Evolutionary conservation across 441 rosid genomes (phyloP).

Genomic region (Adansonia rubrostipa): DNA sequence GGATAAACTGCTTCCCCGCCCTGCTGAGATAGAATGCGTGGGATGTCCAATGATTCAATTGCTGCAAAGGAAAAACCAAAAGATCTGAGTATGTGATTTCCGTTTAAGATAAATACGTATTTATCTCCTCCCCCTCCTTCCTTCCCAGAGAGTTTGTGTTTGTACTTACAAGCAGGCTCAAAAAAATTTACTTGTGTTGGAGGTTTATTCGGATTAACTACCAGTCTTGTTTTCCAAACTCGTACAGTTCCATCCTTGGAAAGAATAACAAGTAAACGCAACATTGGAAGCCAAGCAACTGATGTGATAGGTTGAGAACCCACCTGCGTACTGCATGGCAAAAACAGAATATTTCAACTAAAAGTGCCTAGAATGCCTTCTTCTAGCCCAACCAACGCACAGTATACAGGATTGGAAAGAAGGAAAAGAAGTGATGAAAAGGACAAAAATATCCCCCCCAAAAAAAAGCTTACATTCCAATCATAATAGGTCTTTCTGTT

Average conservation of each 20-base stretch:
- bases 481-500: slow-evolving; percentile 95
- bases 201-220: slow-evolving; percentile 91
- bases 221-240: slow-evolving; percentile 91
- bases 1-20: slow-evolving; percentile 99
- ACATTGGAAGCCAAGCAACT: slow-evolving; percentile 86
- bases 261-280: slow-evolving; percentile 84
- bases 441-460: neutral
- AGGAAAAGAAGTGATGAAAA: slow-evolving; percentile 5
- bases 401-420: slow-evolving; percentile 11
- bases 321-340: slow-evolving; percentile 72
- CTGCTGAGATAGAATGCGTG: slow-evolving; percentile 89
- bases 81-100: slow-evolving; percentile 3
- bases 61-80: slow-evolving; percentile 57
- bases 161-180: slow-evolving; percentile 82
- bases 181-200: slow-evolving; percentile 94
- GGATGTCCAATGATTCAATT: slow-evolving; percentile 88
- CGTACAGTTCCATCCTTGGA: slow-evolving; percentile 95
- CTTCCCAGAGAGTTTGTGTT: neutral
- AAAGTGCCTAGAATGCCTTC: neutral
- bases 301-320: slow-evolving; percentile 96
- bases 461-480: slow-evolving; percentile 80
- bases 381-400: slow-evolving; percentile 8
- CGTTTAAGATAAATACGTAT: slow-evolving; percentile 7
- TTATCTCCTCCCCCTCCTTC: neutral
- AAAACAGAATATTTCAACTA: slow-evolving; percentile 12